Conservation (phyloP, 1,284 basidiomycete species). For the Coniophora puteana region DNA sequence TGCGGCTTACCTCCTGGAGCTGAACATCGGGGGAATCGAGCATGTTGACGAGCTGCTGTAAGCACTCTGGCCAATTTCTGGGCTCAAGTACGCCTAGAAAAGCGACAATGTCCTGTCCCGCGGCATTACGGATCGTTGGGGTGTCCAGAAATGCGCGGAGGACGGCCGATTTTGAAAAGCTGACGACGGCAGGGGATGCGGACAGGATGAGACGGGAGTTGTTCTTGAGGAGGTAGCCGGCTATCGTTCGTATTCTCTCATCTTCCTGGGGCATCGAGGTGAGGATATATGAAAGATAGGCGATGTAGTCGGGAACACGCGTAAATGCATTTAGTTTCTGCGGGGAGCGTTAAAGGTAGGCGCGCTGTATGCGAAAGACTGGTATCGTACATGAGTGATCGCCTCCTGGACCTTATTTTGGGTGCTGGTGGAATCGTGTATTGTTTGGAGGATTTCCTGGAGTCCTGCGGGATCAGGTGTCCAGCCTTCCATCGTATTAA, state of each 20-base stretch:
- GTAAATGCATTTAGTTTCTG: constrained; percentile 91
- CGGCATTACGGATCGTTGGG: constrained; percentile 82
- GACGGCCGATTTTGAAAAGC: constrained; percentile 82
- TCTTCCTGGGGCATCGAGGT: constrained; percentile 80
- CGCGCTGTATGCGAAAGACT: constrained; percentile 16
- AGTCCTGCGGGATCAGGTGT: constrained; percentile 73
- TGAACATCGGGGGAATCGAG: constrained; percentile 72
- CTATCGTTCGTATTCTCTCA: constrained; percentile 90
- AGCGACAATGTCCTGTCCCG: constrained; percentile 86
- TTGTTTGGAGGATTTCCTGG: constrained; percentile 82
- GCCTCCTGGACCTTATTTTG: constrained; percentile 64
- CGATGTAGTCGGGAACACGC: constrained; percentile 90
- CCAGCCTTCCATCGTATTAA: constrained; percentile 59
- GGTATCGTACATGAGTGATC: constrained; percentile 68
- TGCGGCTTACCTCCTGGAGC: constrained; percentile 75
- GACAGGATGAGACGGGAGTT: constrained; percentile 73
- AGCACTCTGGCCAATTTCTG: constrained; percentile 89
- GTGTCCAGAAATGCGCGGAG: constrained; percentile 79
- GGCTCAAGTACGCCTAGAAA: constrained; percentile 85
- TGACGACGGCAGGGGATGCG: constrained; percentile 62
- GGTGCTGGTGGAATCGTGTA: constrained; percentile 79
- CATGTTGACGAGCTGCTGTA: constrained; percentile 77
- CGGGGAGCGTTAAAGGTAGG: constrained; percentile 19
- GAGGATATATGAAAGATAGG: constrained; percentile 94
- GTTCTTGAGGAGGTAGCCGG: constrained; percentile 97